Evolutionary conservation across 768 basidiomycete genomes (phyloP), one percentile per base, ranked within the genome.

Genomic region (Jaapia argillacea): DNA sequence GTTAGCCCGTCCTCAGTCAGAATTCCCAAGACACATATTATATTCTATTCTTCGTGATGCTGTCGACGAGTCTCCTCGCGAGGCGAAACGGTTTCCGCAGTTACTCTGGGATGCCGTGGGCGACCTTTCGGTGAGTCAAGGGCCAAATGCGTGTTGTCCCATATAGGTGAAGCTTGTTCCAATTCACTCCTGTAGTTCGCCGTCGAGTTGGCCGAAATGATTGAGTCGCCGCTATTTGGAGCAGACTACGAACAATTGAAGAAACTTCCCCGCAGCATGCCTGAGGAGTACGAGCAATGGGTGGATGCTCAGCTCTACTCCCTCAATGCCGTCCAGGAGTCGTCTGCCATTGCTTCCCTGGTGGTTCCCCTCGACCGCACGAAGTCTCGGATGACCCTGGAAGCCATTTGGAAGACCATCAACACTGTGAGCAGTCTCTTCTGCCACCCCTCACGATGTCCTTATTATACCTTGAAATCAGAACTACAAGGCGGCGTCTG

Each of bases 31-130:
- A 55, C 68, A 71, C 41, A 66, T 88, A 35, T 57, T 91, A 21
- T 77, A 76, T 51, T 69, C 75, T 45, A 71, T 85, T 22, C 67
- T 91, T 22, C 73, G 71, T 41, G 85, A 89, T 35, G 79, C 82
- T 6, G 66, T 83, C 10, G 74, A 80, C 7, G 87, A 88, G 59
- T 71, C 79, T 3, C 85, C 85, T 1, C 71, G 67, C 40, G 85
- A 87, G 45, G 75, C 77, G 4, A 81, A 75, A 54, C 77, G 79
- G 7, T 89, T 90, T 50, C 81, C 85, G 0, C 85, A 88, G 58
- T 65, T 71, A 2, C 66, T 91, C 42, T 90, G 83, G 78, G 79
- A 91, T 50, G 80, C 86, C 31, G 69, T 87, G 28, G 88, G 87
- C 10, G 84, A 90, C 60, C 68, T 91, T 46, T 80, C 85, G 33